phyloP scores from a whole-genome alignment of 257 asterid genomes.

The Cinchona pubescens region DNA sequence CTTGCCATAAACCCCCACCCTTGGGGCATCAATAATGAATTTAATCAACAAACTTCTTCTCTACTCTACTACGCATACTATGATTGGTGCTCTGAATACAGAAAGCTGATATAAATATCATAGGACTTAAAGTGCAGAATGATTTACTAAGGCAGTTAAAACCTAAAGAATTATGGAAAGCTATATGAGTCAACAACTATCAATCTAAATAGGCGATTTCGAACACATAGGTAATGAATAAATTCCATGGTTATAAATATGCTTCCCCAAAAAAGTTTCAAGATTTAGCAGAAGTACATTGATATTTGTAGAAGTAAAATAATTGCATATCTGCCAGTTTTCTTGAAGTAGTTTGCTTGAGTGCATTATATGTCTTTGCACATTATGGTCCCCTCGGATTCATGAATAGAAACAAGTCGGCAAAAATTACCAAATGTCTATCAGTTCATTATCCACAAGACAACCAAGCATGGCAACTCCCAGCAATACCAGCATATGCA shows the following conservation, averaged over 20 bases:
- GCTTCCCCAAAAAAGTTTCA: background rate
- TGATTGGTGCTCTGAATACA: background rate
- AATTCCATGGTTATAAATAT: background rate
- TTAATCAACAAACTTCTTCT: background rate
- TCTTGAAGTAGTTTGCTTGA: constrained; percentile 4
- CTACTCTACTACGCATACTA: background rate
- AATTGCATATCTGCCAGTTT: background rate
- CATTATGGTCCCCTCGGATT: constrained; percentile 2
- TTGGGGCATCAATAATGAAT: background rate
- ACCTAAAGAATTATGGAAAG: background rate
- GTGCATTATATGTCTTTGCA: background rate
- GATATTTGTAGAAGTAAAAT: too few species aligned
- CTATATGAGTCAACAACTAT: constrained; percentile 1
- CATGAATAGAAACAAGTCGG: background rate
- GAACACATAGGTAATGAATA: background rate
- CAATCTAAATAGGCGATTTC: background rate
- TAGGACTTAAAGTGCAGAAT: background rate
- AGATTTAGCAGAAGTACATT: constrained; percentile 2
- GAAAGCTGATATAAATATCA: background rate
- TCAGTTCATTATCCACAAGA: background rate
- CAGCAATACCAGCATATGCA: background rate
- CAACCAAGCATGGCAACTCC: background rate
- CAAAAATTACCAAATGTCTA: background rate
- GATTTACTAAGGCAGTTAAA: background rate
- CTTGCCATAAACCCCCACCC: constrained; percentile 2